A percentile compares a stretch with the other conserved stretches of the same genome.
phyloP scores from a whole-genome alignment of 140 eudicot genomes.

The Erigeron philadelphicus region DNA sequence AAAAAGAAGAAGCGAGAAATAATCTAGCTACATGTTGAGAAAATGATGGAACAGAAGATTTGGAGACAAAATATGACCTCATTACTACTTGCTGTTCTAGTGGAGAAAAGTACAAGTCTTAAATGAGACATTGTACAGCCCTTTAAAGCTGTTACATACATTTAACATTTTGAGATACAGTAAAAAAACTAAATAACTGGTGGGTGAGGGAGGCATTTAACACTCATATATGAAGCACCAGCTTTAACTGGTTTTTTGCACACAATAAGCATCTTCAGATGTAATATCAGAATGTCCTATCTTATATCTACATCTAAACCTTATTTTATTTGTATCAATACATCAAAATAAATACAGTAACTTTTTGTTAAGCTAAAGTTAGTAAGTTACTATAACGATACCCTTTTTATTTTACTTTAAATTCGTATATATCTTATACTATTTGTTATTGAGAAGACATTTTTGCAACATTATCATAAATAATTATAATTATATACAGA shows the following conservation, averaged over 20 bases:
- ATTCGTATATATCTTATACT: too few species aligned
- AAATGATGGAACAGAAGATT: constrained; percentile 28
- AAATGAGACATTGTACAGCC: constrained; percentile 3
- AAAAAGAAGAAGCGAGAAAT: not conserved
- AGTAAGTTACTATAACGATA: too few species aligned
- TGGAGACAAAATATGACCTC: not conserved
- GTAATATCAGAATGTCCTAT: constrained; percentile 25
- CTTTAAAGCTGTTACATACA: constrained; percentile 1
- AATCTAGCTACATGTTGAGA: not conserved
- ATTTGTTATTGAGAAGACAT: too few species aligned
- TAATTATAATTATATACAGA: too few species aligned
- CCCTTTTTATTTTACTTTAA: too few species aligned
- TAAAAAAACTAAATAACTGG: not conserved
- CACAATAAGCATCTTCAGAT: constrained; percentile 24
- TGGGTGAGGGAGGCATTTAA: constrained; percentile 25
- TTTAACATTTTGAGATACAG: constrained; percentile 12
- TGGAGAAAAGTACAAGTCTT: not conserved
- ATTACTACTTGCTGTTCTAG: constrained; percentile 11
- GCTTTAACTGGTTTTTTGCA: constrained; percentile 27
- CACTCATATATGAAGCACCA: constrained; percentile 25
- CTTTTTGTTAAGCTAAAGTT: too few species aligned
- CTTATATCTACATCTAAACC: not conserved
- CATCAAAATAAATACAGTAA: too few species aligned
- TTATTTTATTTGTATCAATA: too few species aligned
- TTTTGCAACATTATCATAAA: too few species aligned